These are phyloP conservation scores for Naegleria gruberi DNA, from an alignment of 208 protist species.

Conservation along the genomic window DNA sequence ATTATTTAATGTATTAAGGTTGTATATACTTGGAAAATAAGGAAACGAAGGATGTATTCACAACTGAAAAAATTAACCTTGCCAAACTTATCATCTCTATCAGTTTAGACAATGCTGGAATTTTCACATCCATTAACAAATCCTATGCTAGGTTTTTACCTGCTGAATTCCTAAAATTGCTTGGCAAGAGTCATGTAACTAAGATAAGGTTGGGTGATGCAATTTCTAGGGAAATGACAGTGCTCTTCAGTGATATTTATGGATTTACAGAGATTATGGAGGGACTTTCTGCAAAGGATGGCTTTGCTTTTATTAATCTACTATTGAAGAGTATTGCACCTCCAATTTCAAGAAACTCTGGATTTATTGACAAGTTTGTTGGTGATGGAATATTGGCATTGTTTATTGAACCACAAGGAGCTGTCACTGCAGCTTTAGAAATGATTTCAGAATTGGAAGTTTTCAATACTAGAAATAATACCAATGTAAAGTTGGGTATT, in stretches of 20 bases:
- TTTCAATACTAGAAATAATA: neutral
- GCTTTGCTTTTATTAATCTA: conserved; percentile 39
- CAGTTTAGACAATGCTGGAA: neutral
- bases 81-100: neutral
- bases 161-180: neutral
- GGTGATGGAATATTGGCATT: neutral
- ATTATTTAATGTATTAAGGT: no score
- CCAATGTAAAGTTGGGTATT: neutral
- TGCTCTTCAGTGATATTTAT: conserved; percentile 46
- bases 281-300: conserved; percentile 19
- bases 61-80: neutral
- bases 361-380: conserved; percentile 51
- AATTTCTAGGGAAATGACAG: conserved; percentile 2
- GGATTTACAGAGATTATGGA: conserved; percentile 45
- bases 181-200: neutral
- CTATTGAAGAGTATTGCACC: conserved; percentile 6
- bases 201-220: neutral
- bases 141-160: neutral
- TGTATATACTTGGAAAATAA: neutral
- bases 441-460: neutral
- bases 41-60: neutral
- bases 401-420: neutral
- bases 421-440: neutral
- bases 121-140: neutral
- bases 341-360: conserved; percentile 25